Base-by-base conservation (phyloP, 257 asterid species). In the Parsonsia alboflavescens region DNA sequence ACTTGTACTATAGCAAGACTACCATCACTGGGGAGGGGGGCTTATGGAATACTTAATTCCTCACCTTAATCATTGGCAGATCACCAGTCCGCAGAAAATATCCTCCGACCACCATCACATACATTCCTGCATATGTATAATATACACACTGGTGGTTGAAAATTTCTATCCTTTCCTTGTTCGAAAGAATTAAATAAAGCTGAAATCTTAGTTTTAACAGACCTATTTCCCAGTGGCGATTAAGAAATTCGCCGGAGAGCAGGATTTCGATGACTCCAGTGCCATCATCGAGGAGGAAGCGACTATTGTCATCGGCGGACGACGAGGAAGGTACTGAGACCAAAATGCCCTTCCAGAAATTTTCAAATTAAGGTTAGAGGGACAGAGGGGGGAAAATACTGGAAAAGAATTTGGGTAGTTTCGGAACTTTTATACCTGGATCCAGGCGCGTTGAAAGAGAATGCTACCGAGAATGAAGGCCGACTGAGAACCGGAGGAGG, bases 371-470 rank as follows among this genome's bases (percentile, higher is more conserved):
- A 53, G 4, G 15, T 62, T 28, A 74, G 53, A 44, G 83, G 67
- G 54, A 6, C n/a, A 39, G 39, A 26, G n/a, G 70, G n/a, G 44
- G 22, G 19, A n/a, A 10, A 2, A 2, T 17, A 50, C 17, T 13
- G n/a, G 56, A 12, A 26, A 16, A 13, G 64, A 33, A 33, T 6
- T 45, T 10, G 54, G 28, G 33, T 50, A 45, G 10, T n/a, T 42
- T 33, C 26, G 68, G 74, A 67, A 50, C 28, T 54, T 28, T 33
- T 15, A 0, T 30, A 90, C 98, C 95, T 94, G 99, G 53, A 94
- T 61, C 97, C 97, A 94, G 46, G 89, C 95, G 79, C 99, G 97
- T 78, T 94, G 99, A 87, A 92, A 94, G 77, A 90, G 97, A 81
- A 94, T 85, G 75, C 90, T 87, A 70, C 91, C 89, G 69, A 94